phyloP scores from a whole-genome alignment of 83 land plant species.

The Picea mariana region DNA sequence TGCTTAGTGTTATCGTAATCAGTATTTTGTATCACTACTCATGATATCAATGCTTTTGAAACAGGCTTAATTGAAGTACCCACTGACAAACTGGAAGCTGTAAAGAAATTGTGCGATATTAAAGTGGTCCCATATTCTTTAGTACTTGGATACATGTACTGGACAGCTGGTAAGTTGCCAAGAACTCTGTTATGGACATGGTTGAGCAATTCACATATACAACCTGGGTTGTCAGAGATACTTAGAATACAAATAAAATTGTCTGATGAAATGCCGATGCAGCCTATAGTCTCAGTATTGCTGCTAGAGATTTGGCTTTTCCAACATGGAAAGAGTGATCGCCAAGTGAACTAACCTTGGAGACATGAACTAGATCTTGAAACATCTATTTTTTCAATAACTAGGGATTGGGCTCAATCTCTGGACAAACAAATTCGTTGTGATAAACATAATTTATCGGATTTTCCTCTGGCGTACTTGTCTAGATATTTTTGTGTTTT shows the following conservation, averaged over 20 bases:
- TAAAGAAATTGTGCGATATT: constrained; percentile 52
- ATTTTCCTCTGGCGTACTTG: too few relatives aligned
- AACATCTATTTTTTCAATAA: not conserved
- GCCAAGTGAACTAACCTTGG: not conserved
- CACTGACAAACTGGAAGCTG: constrained; percentile 44
- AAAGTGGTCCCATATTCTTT: constrained; percentile 72
- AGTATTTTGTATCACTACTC: not conserved
- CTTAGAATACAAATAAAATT: not conserved
- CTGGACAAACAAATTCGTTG: not conserved
- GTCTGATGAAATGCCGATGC: not conserved
- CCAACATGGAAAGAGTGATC: not conserved
- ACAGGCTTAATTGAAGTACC: constrained; percentile 75
- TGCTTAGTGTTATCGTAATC: not conserved
- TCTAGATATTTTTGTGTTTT: too few relatives aligned
- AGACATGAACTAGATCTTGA: not conserved
- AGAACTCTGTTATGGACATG: not conserved
- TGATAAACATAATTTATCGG: not conserved
- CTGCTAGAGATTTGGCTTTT: not conserved
- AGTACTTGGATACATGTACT: constrained; percentile 83
- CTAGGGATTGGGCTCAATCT: not conserved
- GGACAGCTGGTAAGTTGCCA: constrained; percentile 74
- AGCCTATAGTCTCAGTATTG: constrained; percentile 6
- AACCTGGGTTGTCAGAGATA: not conserved
- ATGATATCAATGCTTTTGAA: constrained; percentile 4
- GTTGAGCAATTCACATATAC: not conserved